A percentile compares a stretch with the other conserved stretches of the same genome.
Conservation (phyloP, 352 stramenopile genomes). For the Globisporangium polare region DNA sequence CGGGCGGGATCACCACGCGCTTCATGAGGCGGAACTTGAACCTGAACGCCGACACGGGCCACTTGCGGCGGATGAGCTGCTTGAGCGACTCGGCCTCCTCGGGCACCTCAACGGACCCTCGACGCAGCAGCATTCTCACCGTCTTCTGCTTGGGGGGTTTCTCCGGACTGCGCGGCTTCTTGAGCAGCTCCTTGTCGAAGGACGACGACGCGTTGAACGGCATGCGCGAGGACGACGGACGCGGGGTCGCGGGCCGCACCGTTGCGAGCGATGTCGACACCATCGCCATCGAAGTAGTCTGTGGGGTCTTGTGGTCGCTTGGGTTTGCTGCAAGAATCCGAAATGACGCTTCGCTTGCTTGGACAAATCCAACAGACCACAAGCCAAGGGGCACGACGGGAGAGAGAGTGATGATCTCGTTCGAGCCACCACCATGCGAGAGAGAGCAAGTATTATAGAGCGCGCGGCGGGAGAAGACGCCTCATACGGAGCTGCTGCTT, state of each 20-base stretch:
- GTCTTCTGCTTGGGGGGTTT: not conserved
- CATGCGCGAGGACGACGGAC: not conserved
- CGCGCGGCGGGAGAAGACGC: not conserved
- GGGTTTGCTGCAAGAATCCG: not conserved
- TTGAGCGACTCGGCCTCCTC: conserved; percentile 17
- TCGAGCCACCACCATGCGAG: not conserved
- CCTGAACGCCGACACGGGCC: conserved; percentile 19
- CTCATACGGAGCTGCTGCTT: too few species aligned
- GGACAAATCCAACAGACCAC: not conserved
- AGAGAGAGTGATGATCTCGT: not conserved
- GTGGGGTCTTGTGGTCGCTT: not conserved
- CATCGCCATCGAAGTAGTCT: not conserved
- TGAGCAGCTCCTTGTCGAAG: not conserved
- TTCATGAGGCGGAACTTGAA: conserved; percentile 39
- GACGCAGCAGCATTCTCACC: not conserved
- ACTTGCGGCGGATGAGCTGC: conserved; percentile 15
- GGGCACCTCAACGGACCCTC: not conserved
- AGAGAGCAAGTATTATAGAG: not conserved
- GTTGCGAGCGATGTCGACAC: not conserved
- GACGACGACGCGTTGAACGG: not conserved
- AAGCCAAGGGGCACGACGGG: not conserved
- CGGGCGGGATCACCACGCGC: conserved; percentile 35
- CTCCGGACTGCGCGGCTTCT: not conserved
- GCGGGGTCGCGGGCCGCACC: not conserved
- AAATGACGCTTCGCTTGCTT: not conserved